Evolutionary conservation across 495 filamentous ascomycete genomes (phyloP), one percentile per base, ranked within the genome.

Genomic region (Pseudoneurospora amorphoporcata): DNA sequence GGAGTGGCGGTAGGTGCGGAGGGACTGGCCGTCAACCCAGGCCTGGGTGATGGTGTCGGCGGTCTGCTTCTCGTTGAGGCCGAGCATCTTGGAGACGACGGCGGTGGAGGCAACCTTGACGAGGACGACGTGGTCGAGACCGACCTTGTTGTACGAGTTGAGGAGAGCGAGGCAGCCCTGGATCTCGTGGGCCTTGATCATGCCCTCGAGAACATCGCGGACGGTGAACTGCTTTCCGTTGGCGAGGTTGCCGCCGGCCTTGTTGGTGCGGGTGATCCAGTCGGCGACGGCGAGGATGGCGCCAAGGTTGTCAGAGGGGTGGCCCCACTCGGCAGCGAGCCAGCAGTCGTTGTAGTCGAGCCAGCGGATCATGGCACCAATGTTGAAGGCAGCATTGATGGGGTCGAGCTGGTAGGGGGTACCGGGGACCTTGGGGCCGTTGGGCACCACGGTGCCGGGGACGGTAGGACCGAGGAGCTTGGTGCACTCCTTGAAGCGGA

Each of bases 261-360:
- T 92, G 87, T 98, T 98, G 76, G 95, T 98, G 77, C 96, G 92
- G 42, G 93, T 93, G 73, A 97, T 89, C 96, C 96, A 99, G 85
- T 99, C 95, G 38, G 95, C 94, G 45, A 97, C 94, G 43, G 95
- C 93, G 41, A 99, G 87, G 77, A 98, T 98, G 80, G 93, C 95
- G 71, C 95, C 95, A 71, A 98, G 84, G 86, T 98, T 98, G 85
- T 98, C 95, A 3, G 93, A 97, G 65, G 95, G 95, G 79, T 99
- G 95, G 65, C 95, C 95, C 95, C 95, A 99, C 85, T 99, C 95
- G 71, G 95, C 95, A 17, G 95, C 95, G 72, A 99, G 86, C 96
- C 95, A 99, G 88, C 95, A 98, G 87, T 99, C 95, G 81, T 99
- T 99, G 89, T 98, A 99, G 83, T 99, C 95, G 71, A 99, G 89